phyloP scores from a whole-genome alignment of 2,329 filamentous ascomycete species.

The Blumeriella jaapii region DNA sequence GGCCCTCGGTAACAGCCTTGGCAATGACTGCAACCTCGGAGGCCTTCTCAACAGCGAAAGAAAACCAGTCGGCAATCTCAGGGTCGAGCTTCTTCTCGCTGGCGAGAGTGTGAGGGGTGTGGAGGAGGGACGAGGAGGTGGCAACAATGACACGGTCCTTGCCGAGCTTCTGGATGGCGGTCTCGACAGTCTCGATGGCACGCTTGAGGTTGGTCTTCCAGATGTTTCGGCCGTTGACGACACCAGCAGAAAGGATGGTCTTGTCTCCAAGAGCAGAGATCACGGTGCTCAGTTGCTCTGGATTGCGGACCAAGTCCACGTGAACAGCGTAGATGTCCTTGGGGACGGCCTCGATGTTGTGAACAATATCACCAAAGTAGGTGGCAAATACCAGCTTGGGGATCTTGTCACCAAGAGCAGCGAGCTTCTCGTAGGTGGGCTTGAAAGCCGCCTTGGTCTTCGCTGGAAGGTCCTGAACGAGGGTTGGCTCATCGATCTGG shows the following conservation, averaged over 20 bases:
- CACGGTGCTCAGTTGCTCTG: slow-evolving; percentile 89
- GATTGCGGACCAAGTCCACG: slow-evolving; percentile 94
- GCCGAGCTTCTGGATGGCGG: slow-evolving; percentile 87
- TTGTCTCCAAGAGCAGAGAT: slow-evolving; percentile 72
- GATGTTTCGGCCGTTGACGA: slow-evolving; percentile 98
- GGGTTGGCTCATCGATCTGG: slow-evolving; percentile 95
- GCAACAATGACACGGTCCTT: slow-evolving; percentile 96
- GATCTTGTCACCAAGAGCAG: slow-evolving; percentile 63
- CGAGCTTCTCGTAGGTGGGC: slow-evolving; percentile 87
- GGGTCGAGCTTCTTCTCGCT: slow-evolving; percentile 97
- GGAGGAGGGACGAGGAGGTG: slow-evolving; percentile 93
- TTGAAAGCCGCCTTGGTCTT: slow-evolving; percentile 97
- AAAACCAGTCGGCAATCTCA: slow-evolving; percentile 97
- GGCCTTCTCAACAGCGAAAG: slow-evolving; percentile 92
- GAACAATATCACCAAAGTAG: slow-evolving; percentile 98
- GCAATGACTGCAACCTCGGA: slow-evolving; percentile 83
- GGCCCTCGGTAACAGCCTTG: slow-evolving; percentile 91
- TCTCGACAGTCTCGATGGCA: slow-evolving; percentile 83
- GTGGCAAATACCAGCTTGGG: slow-evolving; percentile 86
- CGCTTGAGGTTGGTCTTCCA: slow-evolving; percentile 99
- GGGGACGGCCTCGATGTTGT: slow-evolving; percentile 90
- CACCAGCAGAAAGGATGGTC: slow-evolving; percentile 86
- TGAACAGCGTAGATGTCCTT: slow-evolving; percentile 76
- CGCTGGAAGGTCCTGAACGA: slow-evolving; percentile 84
- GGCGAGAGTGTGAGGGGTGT: slow-evolving; percentile 94